A percentile compares a stretch with the other conserved stretches of the same genome.
Conservation (phyloP, 352 stramenopile genomes). For the Globisporangium mamillatum region DNA sequence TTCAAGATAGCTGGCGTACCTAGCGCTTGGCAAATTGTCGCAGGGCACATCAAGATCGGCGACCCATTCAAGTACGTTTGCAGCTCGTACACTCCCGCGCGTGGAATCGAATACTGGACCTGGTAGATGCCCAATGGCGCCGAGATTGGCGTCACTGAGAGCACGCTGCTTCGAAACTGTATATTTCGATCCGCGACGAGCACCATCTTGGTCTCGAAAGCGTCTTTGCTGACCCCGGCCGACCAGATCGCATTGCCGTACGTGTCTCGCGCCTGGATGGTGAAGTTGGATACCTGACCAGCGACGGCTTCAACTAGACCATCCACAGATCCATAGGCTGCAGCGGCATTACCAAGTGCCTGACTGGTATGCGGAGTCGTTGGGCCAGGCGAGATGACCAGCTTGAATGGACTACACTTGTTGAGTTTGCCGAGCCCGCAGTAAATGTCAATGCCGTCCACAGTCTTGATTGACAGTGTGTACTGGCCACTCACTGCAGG, state of each 20-base stretch:
- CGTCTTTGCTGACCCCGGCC: constrained; percentile 42
- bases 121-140: constrained; percentile 78
- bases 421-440: constrained; percentile 86
- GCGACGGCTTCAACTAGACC: constrained; percentile 89
- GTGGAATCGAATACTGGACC: constrained; percentile 93
- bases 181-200: constrained; percentile 48
- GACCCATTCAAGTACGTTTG: constrained; percentile 79
- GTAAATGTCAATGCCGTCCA: constrained; percentile 93
- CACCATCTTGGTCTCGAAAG: constrained; percentile 88
- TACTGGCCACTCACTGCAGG: constrained; percentile 85
- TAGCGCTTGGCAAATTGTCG: constrained; percentile 41
- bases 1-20: constrained; percentile 59
- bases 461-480: constrained; percentile 87
- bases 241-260: constrained; percentile 83
- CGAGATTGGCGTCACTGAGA: constrained; percentile 28
- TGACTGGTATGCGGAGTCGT: constrained; percentile 90
- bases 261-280: constrained; percentile 94
- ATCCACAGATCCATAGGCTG: constrained; percentile 74
- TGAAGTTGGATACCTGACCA: constrained; percentile 91
- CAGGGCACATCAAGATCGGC: constrained; percentile 90
- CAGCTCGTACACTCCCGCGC: constrained; percentile 85
- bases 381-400: constrained; percentile 85
- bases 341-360: constrained; percentile 61
- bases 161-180: constrained; percentile 80
- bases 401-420: constrained; percentile 94